phyloP scores from a whole-genome alignment of 2,329 filamentous ascomycete species.

The Thielaviopsis euricoi region DNA sequence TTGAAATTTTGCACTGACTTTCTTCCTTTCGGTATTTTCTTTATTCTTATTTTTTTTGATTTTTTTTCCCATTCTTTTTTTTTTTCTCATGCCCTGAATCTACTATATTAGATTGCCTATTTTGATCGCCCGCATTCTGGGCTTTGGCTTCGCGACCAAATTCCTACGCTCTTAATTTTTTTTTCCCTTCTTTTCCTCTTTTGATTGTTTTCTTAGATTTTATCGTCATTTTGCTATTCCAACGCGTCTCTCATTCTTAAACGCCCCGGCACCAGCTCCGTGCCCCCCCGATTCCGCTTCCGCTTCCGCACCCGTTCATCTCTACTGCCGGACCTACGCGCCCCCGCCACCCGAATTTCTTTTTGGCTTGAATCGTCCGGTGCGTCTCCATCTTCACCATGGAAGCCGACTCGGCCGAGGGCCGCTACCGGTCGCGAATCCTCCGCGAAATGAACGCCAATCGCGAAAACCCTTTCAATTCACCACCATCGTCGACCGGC shows the following conservation, averaged over 20 bases:
- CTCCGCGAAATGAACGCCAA: conserved; percentile 36
- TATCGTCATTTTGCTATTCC: not conserved
- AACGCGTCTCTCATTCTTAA: not conserved
- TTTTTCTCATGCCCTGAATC: not conserved
- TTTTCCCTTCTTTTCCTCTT: not conserved
- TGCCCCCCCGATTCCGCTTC: too few relatives aligned
- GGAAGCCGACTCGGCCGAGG: conserved; percentile 24
- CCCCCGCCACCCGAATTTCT: not conserved
- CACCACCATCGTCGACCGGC: conserved; percentile 40
- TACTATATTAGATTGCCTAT: not conserved
- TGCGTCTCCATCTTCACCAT: conserved; percentile 15
- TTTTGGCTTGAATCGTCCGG: not conserved
- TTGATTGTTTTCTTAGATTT: not conserved
- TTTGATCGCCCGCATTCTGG: not conserved
- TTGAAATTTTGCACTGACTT: not conserved
- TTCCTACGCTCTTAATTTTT: not conserved
- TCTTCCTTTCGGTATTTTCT: not conserved
- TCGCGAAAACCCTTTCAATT: conserved; percentile 40
- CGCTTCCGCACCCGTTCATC: too few relatives aligned
- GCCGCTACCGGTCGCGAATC: conserved; percentile 30
- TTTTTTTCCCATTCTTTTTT: not conserved
- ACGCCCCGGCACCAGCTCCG: not conserved
- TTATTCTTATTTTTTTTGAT: not conserved
- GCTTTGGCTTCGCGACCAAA: not conserved
- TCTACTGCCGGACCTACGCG: not conserved